Evolutionary conservation across 352 stramenopile genomes (phyloP).

Genomic region (Nothophytophthora sp.): DNA sequence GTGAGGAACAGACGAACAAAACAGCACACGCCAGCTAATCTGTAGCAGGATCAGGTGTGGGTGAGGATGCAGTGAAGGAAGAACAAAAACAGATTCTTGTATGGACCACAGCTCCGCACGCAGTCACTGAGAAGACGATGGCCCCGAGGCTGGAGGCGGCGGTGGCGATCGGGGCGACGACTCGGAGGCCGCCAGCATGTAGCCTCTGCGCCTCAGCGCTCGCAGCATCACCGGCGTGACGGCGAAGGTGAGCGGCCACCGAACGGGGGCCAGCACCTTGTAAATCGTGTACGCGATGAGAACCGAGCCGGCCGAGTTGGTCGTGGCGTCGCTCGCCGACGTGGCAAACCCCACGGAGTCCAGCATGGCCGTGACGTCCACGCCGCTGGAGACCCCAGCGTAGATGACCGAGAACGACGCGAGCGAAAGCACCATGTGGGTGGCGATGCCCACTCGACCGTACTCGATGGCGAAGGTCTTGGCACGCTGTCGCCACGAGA

Average conservation of each 20-base stretch:
- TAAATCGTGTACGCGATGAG: constrained; percentile 85
- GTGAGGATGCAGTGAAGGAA: too few relatives aligned
- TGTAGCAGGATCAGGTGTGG: too few relatives aligned
- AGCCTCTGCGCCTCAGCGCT: constrained; percentile 65
- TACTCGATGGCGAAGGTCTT: constrained; percentile 87
- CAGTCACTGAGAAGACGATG: too few relatives aligned
- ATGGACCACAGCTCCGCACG: too few relatives aligned
- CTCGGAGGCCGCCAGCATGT: constrained; percentile 55
- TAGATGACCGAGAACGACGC: constrained; percentile 82
- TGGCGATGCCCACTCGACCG: constrained; percentile 73
- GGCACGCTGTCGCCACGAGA: constrained; percentile 64
- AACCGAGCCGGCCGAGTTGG: constrained; percentile 70
- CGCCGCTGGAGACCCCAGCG: constrained; percentile 57
- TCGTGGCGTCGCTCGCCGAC: constrained; percentile 38
- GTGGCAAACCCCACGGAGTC: constrained; percentile 46
- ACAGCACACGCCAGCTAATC: neutral
- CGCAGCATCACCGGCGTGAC: constrained; percentile 79
- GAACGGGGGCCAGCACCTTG: constrained; percentile 74
- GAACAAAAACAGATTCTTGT: too few relatives aligned
- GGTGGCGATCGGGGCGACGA: constrained; percentile 19
- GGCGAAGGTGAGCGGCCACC: constrained; percentile 81
- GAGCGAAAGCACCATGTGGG: constrained; percentile 75
- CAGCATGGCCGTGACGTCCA: constrained; percentile 65
- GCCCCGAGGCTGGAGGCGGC: neutral
- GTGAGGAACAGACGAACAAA: too few relatives aligned